Base-by-base conservation (phyloP, 495 filamentous ascomycete genomes). In the Xylaria curta region DNA sequence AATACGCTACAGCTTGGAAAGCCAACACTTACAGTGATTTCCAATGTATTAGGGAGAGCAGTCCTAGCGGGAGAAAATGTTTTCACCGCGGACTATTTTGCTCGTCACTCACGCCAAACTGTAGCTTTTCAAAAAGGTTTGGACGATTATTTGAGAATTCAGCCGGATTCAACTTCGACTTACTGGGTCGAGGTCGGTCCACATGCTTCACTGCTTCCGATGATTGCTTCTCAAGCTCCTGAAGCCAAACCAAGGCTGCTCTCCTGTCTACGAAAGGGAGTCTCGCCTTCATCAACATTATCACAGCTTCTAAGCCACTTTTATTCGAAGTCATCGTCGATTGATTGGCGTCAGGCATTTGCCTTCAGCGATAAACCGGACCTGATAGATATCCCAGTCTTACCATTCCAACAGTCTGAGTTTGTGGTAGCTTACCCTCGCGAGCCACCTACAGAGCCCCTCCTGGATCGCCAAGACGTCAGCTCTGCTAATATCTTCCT, bases 51-150 rank as follows among this genome's bases (percentile, higher is more conserved):
- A 1, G 51, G 51, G 24, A 54, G 51, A 24, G 51, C 51, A 28
- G 51, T 54, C 51, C 51, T 54, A 9, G 51, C 51, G 24, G 51
- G 51, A 28, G 51, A 68, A 12, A 17, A 44, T 33, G 36, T 68
- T 13, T 68, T 68, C 21, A 59, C 51, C 8, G 51, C 66, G 21
- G 66, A 68, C 40, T 68, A 68, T 28, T 28, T 68, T 13, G 66
- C n/a, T 12, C 51, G 66, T 28, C 66, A 68, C 24, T 59, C 66
- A 21, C 66, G 66, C 28, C 26, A 68, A 42, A 59, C 53, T 38
- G 66, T 68, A 17, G 66, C 66, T 21, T 68, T 68, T 42, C 66
- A 68, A 42, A 51, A 68, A 56, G 66, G 66, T 15, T 42, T 68
- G 19, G 66, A 46, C 10, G 66, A 68, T n/a, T 68, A 59, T 28